Base-by-base conservation (phyloP, 441 rosid species). In the Populus hybrid region DNA sequence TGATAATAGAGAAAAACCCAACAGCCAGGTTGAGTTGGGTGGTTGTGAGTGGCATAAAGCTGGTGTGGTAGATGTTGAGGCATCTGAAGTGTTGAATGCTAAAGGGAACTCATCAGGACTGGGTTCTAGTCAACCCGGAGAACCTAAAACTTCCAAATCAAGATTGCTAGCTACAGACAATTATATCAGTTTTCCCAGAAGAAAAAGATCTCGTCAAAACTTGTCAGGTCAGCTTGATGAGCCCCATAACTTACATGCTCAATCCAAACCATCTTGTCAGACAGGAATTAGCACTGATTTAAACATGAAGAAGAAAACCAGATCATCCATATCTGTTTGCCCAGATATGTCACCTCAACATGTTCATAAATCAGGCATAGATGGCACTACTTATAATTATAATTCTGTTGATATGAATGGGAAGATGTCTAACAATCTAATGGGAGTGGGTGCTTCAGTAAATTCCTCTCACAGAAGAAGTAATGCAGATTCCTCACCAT, bases 201-300 rank as follows among this genome's bases (percentile, higher is more conserved):
- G 78, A 77, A 86, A 84, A 85, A 91, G 94, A 86, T 90, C 98
- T 78, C 63, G 69, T 74, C 82, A 81, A 82, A 81, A 77, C 68
- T 77, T 74, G 53, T 40, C 85, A 61, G 86, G 73, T 82, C 79
- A 77, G 79, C 75, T 56, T 67, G 80, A 75, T 77, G 74, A 45
- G 69, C 71, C 64, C 72, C 83, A 71, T 69, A 76, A 79, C 20
- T 66, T 80, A 59, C 82, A 75, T 82, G 78, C 74, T 68, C 76
- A 66, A 40, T 71, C 77, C 40, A 75, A 79, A 75, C 76, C 11
- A 63, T 79, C 76, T 65, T 67, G 71, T 81, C 73, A 40, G 53
- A 26, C 31, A 12, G 74, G 76, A 73, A 74, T 59, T 33, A 42
- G 42, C 63, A 68, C 78, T 70, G 86, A 80, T 81, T 82, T 82